Evolutionary conservation across 306 rosid genomes (phyloP), one percentile per base, ranked within the genome.

Genomic region (Spatholobus suberectus): DNA sequence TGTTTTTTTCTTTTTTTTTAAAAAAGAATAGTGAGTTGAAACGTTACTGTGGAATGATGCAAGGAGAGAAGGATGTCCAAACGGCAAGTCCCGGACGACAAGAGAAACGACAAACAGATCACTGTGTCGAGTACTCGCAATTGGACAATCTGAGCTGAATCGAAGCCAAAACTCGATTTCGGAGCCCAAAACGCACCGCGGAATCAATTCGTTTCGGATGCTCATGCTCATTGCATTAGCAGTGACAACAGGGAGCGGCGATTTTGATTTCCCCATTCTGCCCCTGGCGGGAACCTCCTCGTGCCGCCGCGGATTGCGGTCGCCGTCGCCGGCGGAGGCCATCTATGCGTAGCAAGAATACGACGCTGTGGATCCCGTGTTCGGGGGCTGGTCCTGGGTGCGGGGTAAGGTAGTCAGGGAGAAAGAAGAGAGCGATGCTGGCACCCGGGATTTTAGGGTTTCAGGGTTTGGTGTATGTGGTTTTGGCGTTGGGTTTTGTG

Each of bases 361-460:
- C 83, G 9, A 75, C 90, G 68, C 52, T 82, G 72, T 88, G 91
- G 76, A 86, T 89, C 88, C 90, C 90, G 40, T 86, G 77, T 76
- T 88, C 73, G 75, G 91, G 91, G 92, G 57, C 41, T 79, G 38
- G 49, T 84, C 41, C 89, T 85, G 20, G 88, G 86, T 21, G 89
- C 90, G 3, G 90, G 86, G 17, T 88, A 85, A 70, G 83, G 8
- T 17, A n/a, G n/a, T n/a, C n/a, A n/a, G n/a, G n/a, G 35, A 7
- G 13, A 26, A 1, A 41, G 10, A 34, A 73, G 32, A 37, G 35
- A 79, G 78, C 46, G 55, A 82, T 89, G 90, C 65, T 77, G 37
- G 73, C 81, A 20, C 81, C 85, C 24, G 86, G 87, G 75, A 73
- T 89, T 79, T 40, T 90, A 90, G 97, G 97, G 94, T 87, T 91